phyloP scores from a whole-genome alignment of 2,329 filamentous ascomycete genomes.

The Colletotrichum agaves region DNA sequence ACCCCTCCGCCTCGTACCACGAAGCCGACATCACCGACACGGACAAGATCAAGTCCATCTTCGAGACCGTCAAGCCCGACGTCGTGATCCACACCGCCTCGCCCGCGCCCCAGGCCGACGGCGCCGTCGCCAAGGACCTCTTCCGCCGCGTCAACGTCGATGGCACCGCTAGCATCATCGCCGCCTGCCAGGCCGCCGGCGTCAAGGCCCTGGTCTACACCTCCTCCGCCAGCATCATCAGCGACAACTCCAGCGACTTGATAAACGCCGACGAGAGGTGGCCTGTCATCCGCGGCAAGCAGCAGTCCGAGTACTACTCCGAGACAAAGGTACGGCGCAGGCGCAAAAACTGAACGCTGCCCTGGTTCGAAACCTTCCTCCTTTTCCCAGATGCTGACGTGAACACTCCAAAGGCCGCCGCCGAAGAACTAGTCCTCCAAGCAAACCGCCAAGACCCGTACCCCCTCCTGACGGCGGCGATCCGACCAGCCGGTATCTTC shows the following conservation, averaged over 20 bases:
- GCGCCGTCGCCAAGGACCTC: slow-evolving; percentile 64
- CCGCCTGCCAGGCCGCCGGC: slow-evolving; percentile 74
- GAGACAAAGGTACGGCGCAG: slow-evolving; percentile 78
- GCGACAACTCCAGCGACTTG: slow-evolving; percentile 82
- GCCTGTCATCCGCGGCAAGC: slow-evolving; percentile 77
- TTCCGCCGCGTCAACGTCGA: slow-evolving; percentile 89
- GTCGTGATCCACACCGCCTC: slow-evolving; percentile 93
- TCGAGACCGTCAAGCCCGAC: slow-evolving; percentile 76
- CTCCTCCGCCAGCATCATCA: slow-evolving; percentile 86
- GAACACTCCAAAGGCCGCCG: slow-evolving; percentile 67
- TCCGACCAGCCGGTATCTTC: slow-evolving; percentile 90
- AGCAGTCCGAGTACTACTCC: slow-evolving; percentile 85
- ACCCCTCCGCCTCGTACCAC: slow-evolving; percentile 69
- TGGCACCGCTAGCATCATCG: slow-evolving; percentile 82
- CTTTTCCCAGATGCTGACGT: background rate
- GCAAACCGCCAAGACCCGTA: slow-evolving; percentile 72
- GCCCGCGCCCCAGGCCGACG: slow-evolving; percentile 66
- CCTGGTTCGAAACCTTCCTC: background rate
- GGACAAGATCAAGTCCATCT: slow-evolving; percentile 68
- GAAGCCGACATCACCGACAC: slow-evolving; percentile 82
- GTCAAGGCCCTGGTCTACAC: slow-evolving; percentile 92
- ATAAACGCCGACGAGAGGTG: slow-evolving; percentile 87
- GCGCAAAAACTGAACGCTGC: background rate
- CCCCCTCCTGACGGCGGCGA: slow-evolving; percentile 76
- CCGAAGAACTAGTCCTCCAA: slow-evolving; percentile 82